Evolutionary conservation across 495 filamentous ascomycete genomes (phyloP), one percentile per base, ranked within the genome.

Genomic region (Xylaria bambusicola): DNA sequence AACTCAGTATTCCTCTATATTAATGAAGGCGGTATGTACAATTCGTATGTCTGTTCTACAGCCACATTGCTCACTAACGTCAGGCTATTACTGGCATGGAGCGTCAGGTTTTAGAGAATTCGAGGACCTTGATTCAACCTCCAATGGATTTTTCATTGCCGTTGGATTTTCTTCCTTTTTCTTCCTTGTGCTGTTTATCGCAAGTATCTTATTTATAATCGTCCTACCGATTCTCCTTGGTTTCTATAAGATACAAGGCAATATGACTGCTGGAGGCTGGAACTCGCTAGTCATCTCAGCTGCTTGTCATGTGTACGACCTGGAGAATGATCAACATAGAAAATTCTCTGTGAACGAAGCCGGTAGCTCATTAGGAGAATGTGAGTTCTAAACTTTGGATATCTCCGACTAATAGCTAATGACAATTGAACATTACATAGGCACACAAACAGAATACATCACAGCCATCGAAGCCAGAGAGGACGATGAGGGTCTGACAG

Each of bases 1-100:
- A 67, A 52, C 61, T n/a, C 56, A 0, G 20, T 61, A 3, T 64
- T 57, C 36, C 29, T 64, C 1, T 49, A 27, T 10, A n/a, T 49
- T n/a, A 38, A 18, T 29, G 27, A 61, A 23, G 62, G 62, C 13
- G 57, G 57, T 64, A 56, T 27, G 31, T 29, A 18, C 36, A 24
- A 24, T 1, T 20, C 29, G 0, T 35, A 8, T 48, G 0, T 17
- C 7, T 48, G 13, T 9, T 29, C 24, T 26, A 6, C 23, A 5
- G n/a, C 18, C 20, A 21, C 9, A 21, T 35, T 35, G 2, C 48
- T 35, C 20, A 52, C 13, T 21, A 52, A 52, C n/a, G 13, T 35
- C 26, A 38, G 48, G 48, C 12, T 52, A 38, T 13, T n/a, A n/a
- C n/a, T 52, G 27, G 33, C 0, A 36, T 4, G 2, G 1, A 27